Conservation (phyloP, 2,329 filamentous ascomycete genomes). For the Arthrobotrys conoides region DNA sequence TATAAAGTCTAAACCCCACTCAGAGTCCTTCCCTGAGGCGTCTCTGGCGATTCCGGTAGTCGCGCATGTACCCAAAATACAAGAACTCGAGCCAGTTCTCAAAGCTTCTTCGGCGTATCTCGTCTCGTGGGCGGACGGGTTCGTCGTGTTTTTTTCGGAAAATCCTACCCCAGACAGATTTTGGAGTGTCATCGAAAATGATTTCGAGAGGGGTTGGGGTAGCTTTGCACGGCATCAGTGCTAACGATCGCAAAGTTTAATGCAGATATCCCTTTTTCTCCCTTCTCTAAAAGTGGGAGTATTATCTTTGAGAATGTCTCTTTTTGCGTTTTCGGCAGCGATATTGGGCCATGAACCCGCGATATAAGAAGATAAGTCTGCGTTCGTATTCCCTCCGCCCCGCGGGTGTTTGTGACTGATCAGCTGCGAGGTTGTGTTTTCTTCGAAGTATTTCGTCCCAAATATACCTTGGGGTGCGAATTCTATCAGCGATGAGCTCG, state of each 20-base stretch:
- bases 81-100: neutral
- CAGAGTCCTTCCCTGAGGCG: neutral
- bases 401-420: neutral
- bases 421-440: neutral
- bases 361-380: neutral
- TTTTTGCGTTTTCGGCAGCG: neutral
- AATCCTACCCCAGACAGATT: conserved; percentile 31
- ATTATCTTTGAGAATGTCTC: neutral
- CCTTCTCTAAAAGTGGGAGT: neutral
- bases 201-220: conserved; percentile 27
- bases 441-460: neutral
- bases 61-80: conserved; percentile 2
- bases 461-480: neutral
- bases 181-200: neutral
- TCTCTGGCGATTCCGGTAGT: neutral
- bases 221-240: conserved; percentile 49
- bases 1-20: neutral
- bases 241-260: neutral
- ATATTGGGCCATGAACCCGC: neutral
- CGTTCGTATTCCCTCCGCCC: neutral
- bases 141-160: neutral
- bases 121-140: neutral
- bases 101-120: neutral
- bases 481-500: neutral
- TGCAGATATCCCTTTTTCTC: neutral